Percentiles rank a stretch among this genome's conserved stretches.
Conservation (phyloP, 805 yeast genomes). For the Huiozyma naganishii region DNA sequence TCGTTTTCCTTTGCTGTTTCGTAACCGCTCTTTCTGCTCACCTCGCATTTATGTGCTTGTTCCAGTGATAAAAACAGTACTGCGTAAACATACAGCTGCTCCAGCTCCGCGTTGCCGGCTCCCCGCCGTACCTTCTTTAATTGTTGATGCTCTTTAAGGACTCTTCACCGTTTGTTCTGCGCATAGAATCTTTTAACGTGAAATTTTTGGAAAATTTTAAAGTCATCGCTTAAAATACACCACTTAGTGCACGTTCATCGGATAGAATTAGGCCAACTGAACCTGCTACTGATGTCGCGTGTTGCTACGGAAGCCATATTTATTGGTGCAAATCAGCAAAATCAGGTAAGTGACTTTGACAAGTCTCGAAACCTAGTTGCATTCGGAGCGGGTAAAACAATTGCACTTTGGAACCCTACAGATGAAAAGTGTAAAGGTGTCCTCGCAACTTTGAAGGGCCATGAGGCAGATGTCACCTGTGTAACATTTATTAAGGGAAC, state of each 20-base stretch:
- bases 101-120: too few relatives aligned
- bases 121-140: too few relatives aligned
- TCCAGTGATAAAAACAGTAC: too few relatives aligned
- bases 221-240: background rate
- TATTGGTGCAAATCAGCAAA: constrained; percentile 62
- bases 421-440: constrained; percentile 36
- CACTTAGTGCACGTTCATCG: too few relatives aligned
- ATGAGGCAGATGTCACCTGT: constrained; percentile 51
- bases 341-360: constrained; percentile 46
- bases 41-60: too few relatives aligned
- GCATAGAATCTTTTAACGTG: too few relatives aligned
- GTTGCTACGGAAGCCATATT: constrained; percentile 43
- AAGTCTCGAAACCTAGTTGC: constrained; percentile 37
- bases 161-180: too few relatives aligned
- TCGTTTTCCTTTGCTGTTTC: too few relatives aligned
- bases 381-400: constrained; percentile 55
- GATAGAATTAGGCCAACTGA: background rate
- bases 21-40: too few relatives aligned
- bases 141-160: too few relatives aligned
- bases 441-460: constrained; percentile 46
- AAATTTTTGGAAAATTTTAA: background rate
- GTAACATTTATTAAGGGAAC: constrained; percentile 46
- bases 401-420: constrained; percentile 64
- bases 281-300: background rate
- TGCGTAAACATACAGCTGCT: too few relatives aligned